Conservation (phyloP, 148 eudicot genomes). For the Drosera capensis region DNA sequence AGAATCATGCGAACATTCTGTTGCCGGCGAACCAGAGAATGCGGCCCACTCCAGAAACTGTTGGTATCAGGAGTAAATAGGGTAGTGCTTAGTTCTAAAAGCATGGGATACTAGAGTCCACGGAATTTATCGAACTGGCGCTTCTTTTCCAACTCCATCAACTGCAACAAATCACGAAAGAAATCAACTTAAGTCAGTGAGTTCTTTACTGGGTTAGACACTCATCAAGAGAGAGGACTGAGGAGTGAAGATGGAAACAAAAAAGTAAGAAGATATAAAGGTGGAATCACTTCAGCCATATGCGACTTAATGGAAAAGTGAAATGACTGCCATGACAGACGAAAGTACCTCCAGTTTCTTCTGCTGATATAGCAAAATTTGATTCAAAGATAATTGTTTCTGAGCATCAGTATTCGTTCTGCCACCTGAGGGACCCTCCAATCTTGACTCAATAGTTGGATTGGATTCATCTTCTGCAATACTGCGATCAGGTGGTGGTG, state of each 20-base stretch:
- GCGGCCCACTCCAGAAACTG: conserved; percentile 61
- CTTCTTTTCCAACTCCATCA: conserved; percentile 40
- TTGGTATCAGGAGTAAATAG: conserved; percentile 35
- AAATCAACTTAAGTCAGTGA: not conserved
- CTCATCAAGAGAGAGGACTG: not conserved
- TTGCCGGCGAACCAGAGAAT: conserved; percentile 28
- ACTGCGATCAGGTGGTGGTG: conserved; percentile 23
- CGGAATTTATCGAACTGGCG: conserved; percentile 47
- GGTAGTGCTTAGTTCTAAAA: conserved; percentile 40
- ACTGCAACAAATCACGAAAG: conserved; percentile 12
- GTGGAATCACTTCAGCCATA: too few relatives aligned
- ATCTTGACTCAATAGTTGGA: conserved; percentile 8
- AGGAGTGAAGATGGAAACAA: too few relatives aligned
- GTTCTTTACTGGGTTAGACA: too few relatives aligned
- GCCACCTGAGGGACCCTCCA: conserved; percentile 20
- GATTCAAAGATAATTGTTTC: conserved; percentile 18
- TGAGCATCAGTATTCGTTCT: conserved; percentile 15
- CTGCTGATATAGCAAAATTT: conserved; percentile 18
- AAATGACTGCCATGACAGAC: too few relatives aligned
- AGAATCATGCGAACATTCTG: conserved; percentile 14
- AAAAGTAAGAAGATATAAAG: not conserved
- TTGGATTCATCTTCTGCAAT: conserved; percentile 24
- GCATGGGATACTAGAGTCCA: conserved; percentile 50
- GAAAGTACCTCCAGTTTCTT: conserved; percentile 55
- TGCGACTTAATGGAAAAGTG: too few relatives aligned